A percentile compares a stretch with the other conserved stretches of the same genome.
phyloP scores from a whole-genome alignment of 768 basidiomycete species.

The Russula olivacea region DNA sequence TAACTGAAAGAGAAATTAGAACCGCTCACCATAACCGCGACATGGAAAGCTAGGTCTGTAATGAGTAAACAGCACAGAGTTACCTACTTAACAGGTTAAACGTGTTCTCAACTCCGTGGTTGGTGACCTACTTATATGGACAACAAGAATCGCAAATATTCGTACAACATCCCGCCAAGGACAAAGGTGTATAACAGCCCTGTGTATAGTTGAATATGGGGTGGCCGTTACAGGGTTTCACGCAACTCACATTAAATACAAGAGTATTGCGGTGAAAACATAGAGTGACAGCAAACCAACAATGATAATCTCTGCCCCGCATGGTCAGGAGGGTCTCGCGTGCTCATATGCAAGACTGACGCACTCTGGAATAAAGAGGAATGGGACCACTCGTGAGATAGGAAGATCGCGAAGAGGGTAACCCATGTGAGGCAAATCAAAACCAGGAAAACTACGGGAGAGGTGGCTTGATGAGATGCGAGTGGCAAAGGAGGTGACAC shows the following conservation, averaged over 20 bases:
- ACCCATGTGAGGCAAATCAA: slow-evolving; percentile 8
- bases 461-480: not conserved
- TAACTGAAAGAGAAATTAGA: not conserved
- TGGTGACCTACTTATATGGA: slow-evolving; percentile 15
- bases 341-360: not conserved
- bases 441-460: slow-evolving; percentile 12
- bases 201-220: not conserved
- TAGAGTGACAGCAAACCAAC: not conserved
- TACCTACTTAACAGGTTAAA: slow-evolving; percentile 8
- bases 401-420: slow-evolving; percentile 8
- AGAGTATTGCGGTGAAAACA: slow-evolving; percentile 14
- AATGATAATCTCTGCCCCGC: slow-evolving; percentile 4
- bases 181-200: slow-evolving; percentile 11
- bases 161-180: slow-evolving; percentile 18
- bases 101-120: not conserved
- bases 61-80: slow-evolving; percentile 6
- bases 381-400: slow-evolving; percentile 4
- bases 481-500: not conserved
- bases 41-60: slow-evolving; percentile 11
- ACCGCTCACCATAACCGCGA: slow-evolving; percentile 10
- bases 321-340: not conserved
- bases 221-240: not conserved
- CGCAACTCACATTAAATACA: slow-evolving; percentile 22
- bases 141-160: not conserved
- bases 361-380: slow-evolving; percentile 14